Evolutionary conservation across 2,329 filamentous ascomycete genomes (phyloP).

Genomic region (Pseudonectria buxi): DNA sequence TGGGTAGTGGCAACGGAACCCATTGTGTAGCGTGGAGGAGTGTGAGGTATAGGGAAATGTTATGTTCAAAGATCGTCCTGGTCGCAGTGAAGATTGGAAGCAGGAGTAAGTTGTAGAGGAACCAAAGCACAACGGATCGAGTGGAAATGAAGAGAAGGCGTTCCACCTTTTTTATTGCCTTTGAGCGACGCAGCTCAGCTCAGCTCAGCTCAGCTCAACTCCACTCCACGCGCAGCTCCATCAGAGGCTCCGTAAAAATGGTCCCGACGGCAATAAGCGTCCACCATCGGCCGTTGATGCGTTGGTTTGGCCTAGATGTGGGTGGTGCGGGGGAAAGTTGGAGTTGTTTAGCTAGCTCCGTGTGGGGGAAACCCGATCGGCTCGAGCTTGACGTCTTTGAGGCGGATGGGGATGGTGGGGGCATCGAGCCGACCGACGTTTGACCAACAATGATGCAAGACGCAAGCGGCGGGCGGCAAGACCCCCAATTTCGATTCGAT

Average conservation of each 20-base stretch:
- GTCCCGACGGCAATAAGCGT: not conserved
- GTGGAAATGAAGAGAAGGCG: slow-evolving; percentile 8
- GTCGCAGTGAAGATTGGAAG: slow-evolving; percentile 1
- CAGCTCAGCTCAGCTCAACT: slow-evolving; percentile 12
- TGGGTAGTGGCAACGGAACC: slow-evolving; percentile 21
- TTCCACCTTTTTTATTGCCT: slow-evolving; percentile 7
- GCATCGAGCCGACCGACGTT: no score
- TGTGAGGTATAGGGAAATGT: not conserved
- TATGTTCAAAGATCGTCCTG: not conserved
- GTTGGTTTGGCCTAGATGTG: slow-evolving; percentile 6
- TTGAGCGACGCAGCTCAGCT: not conserved
- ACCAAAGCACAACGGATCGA: not conserved
- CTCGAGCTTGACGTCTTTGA: slow-evolving; percentile 5
- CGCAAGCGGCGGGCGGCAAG: no score
- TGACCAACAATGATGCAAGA: no score
- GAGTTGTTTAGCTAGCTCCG: slow-evolving; percentile 6
- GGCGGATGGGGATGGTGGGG: slow-evolving; percentile 10
- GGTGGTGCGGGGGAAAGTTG: slow-evolving; percentile 19
- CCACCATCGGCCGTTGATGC: slow-evolving; percentile 3
- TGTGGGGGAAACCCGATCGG: slow-evolving; percentile 18
- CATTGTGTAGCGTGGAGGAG: slow-evolving; percentile 14
- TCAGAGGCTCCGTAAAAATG: slow-evolving; percentile 6
- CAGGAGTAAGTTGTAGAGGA: not conserved
- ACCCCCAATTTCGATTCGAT: no score
- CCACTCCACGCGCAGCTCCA: slow-evolving; percentile 10